These are phyloP conservation scores for Botryobasidium botryosum DNA, from an alignment of 768 basidiomycete genomes.

Conservation along the genomic window DNA sequence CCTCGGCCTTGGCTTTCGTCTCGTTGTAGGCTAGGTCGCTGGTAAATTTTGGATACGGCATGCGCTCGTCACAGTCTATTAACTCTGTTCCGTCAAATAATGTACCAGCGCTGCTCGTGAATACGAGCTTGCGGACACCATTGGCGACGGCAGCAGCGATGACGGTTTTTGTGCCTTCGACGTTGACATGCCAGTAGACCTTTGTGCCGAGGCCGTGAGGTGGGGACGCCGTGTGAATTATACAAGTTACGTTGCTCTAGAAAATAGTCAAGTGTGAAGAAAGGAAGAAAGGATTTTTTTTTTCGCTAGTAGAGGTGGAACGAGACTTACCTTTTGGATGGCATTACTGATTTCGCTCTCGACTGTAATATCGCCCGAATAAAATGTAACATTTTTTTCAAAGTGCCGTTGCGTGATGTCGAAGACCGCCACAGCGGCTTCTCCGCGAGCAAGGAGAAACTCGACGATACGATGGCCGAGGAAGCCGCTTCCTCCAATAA, in stretches of 20 bases:
- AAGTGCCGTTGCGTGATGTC: slow-evolving; percentile 86
- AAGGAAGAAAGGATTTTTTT: neutral
- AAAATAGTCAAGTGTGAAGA: neutral
- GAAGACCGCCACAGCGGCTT: slow-evolving; percentile 60
- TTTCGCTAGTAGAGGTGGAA: neutral
- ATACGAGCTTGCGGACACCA: slow-evolving; percentile 75
- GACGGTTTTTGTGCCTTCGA: slow-evolving; percentile 73
- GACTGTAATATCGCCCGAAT: slow-evolving; percentile 76
- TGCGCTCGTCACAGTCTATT: slow-evolving; percentile 75
- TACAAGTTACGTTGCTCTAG: slow-evolving; percentile 69
- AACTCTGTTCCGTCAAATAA: slow-evolving; percentile 72
- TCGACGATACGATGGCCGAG: slow-evolving; percentile 84
- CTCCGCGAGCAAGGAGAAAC: slow-evolving; percentile 58
- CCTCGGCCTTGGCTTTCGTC: slow-evolving; percentile 82
- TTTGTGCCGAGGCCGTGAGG: slow-evolving; percentile 47
- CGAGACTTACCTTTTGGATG: slow-evolving; percentile 42
- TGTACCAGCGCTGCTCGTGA: slow-evolving; percentile 84
- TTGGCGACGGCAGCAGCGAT: slow-evolving; percentile 62
- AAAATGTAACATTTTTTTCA: slow-evolving; percentile 65
- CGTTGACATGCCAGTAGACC: slow-evolving; percentile 86
- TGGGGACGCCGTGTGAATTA: slow-evolving; percentile 90
- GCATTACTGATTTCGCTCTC: slow-evolving; percentile 54
- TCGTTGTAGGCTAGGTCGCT: slow-evolving; percentile 91
- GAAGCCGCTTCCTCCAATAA: slow-evolving; percentile 90
- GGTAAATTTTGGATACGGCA: slow-evolving; percentile 50